A percentile compares a stretch with the other conserved stretches of the same genome.
These are phyloP conservation scores for Cryptococcus jaspeensis DNA, from an alignment of 1,284 basidiomycete genomes.

Conservation along the genomic window DNA sequence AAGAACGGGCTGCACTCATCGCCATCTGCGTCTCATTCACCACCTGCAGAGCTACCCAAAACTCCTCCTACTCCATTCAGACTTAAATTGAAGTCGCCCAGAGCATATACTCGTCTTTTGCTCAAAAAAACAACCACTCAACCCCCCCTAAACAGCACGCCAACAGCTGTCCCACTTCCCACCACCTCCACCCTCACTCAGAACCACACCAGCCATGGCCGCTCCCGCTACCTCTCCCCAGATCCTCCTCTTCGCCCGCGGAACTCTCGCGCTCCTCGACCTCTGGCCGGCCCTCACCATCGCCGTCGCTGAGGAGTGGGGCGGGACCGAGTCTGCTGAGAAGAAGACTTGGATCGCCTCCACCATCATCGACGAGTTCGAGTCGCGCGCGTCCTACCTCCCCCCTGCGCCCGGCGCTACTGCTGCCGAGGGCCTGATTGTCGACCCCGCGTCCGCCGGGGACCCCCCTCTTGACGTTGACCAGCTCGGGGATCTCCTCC, in stretches of 20 bases:
- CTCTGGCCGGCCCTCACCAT: conserved; percentile 80
- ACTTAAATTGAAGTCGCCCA: too few species aligned
- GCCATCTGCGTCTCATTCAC: too few species aligned
- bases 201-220: too few species aligned
- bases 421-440: conserved; percentile 7
- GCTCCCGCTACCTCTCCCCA: conserved; percentile 11
- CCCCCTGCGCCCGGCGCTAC: conserved; percentile 12
- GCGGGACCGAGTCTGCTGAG: conserved; percentile 66
- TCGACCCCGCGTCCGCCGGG: conserved; percentile 32
- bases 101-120: too few species aligned
- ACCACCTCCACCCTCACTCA: too few species aligned
- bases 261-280: conserved; percentile 71
- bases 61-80: too few species aligned
- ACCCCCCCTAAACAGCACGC: too few species aligned
- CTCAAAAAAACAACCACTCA: too few species aligned
- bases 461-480: conserved; percentile 62
- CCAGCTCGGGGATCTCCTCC: conserved; percentile 72
- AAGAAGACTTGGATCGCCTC: conserved; percentile 80
- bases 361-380: conserved; percentile 79
- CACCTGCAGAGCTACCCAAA: too few species aligned
- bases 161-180: too few species aligned
- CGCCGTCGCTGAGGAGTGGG: conserved; percentile 79
- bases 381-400: conserved; percentile 50
- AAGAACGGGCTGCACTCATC: too few species aligned
- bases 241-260: conserved; percentile 69